phyloP scores from a whole-genome alignment of 2,329 filamentous ascomycete species.

The Claviceps arundinis region DNA sequence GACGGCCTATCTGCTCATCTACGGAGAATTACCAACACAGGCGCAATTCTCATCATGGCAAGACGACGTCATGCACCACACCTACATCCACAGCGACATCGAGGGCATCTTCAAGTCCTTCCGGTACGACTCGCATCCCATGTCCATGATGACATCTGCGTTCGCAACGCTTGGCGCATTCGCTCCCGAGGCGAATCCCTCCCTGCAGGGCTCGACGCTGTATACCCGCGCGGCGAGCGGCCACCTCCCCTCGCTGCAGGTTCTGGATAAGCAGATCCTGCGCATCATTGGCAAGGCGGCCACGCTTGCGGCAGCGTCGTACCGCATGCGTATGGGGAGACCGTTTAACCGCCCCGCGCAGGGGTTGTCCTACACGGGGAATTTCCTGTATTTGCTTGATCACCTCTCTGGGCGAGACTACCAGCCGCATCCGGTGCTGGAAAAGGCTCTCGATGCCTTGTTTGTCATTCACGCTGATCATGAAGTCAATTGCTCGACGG shows the following conservation, averaged over 20 bases:
- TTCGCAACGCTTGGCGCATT: slow-evolving; percentile 37
- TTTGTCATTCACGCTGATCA: slow-evolving; percentile 46
- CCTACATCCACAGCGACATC: slow-evolving; percentile 34
- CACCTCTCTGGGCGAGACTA: slow-evolving; percentile 33
- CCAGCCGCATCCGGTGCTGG: slow-evolving; percentile 34
- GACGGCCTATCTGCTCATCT: slow-evolving; percentile 35
- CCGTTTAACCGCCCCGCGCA: slow-evolving; percentile 35
- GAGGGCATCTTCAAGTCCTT: slow-evolving; percentile 37
- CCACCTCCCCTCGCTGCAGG: slow-evolving; percentile 25
- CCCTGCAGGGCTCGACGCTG: slow-evolving; percentile 34
- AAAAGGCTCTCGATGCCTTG: slow-evolving; percentile 36
- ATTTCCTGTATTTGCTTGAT: slow-evolving; percentile 41
- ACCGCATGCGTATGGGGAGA: slow-evolving; percentile 38
- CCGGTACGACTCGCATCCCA: slow-evolving; percentile 38
- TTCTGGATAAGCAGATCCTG: slow-evolving; percentile 38
- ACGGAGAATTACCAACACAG: slow-evolving; percentile 33
- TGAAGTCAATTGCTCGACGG: slow-evolving; percentile 44
- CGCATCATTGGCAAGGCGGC: slow-evolving; percentile 38
- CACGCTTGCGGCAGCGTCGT: slow-evolving; percentile 35
- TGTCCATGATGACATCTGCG: slow-evolving; percentile 36
- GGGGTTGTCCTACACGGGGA: slow-evolving; percentile 38
- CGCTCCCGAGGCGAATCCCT: slow-evolving; percentile 36
- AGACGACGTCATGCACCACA: slow-evolving; percentile 37
- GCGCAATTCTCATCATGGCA: slow-evolving; percentile 29
- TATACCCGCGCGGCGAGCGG: slow-evolving; percentile 32